A percentile compares a stretch with the other conserved stretches of the same genome.
Evolutionary conservation across 2,329 filamentous ascomycete genomes (phyloP).

Genomic region (Fusarium kyushuense): DNA sequence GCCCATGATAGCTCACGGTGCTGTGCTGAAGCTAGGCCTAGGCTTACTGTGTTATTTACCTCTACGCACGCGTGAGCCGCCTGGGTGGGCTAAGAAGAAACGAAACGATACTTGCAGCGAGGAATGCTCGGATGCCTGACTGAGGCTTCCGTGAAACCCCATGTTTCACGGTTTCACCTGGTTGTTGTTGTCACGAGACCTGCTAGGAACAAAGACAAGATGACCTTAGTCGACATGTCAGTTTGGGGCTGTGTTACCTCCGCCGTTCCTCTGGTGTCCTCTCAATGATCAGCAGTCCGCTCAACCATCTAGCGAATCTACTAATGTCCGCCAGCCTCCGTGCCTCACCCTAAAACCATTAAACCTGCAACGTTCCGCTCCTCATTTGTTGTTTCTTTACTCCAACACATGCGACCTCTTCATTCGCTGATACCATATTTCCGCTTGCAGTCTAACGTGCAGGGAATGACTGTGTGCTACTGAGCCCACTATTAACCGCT

Average conservation of each 20-base stretch:
- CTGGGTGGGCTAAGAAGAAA: slow-evolving; percentile 2
- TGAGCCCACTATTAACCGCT: slow-evolving; percentile 38
- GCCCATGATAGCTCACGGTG: slow-evolving; percentile 11
- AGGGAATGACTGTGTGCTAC: slow-evolving; percentile 7
- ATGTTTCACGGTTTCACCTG: slow-evolving; percentile 30
- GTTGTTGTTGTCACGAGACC: slow-evolving; percentile 31
- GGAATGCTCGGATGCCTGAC: slow-evolving; percentile 31
- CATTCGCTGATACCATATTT: slow-evolving; percentile 5
- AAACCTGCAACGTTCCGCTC: slow-evolving; percentile 6
- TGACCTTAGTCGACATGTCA: slow-evolving; percentile 31
- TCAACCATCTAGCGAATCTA: slow-evolving; percentile 10
- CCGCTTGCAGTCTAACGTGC: slow-evolving; percentile 30
- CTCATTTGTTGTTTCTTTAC: slow-evolving; percentile 9
- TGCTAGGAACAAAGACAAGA: slow-evolving; percentile 3
- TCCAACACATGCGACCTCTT: slow-evolving; percentile 6
- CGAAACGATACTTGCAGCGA: slow-evolving; percentile 3
- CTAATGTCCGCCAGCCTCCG: slow-evolving; percentile 24
- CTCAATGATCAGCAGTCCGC: slow-evolving; percentile 29
- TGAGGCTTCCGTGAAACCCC: slow-evolving; percentile 28
- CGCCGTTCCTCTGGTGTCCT: slow-evolving; percentile 20
- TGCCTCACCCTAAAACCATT: slow-evolving; percentile 8
- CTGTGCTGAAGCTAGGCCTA: slow-evolving; percentile 23
- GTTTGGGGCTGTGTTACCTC: slow-evolving; percentile 20
- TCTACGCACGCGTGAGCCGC: slow-evolving; percentile 25
- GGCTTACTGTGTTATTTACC: slow-evolving; percentile 33